Percentiles rank a stretch among this genome's conserved stretches.
Conservation (phyloP, 2,329 filamentous ascomycete species). For the Cytospora piceicola region DNA sequence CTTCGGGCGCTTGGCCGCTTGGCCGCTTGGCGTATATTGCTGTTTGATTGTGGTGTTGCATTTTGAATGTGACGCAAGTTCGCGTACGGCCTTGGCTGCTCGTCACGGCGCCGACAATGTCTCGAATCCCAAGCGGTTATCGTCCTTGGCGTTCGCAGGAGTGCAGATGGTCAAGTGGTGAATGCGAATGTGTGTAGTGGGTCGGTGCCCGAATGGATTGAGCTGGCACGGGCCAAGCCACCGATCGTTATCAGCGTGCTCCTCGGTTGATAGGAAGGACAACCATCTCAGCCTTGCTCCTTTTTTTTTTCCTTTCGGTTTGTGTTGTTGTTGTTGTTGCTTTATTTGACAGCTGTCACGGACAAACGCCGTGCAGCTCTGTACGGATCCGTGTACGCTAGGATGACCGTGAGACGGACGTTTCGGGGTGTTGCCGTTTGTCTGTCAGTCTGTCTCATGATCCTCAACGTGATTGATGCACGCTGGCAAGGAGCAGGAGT, state of each 20-base stretch:
- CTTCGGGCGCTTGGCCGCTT: slow-evolving; percentile 4
- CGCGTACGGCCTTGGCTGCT: slow-evolving; percentile 18
- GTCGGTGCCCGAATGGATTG: not conserved
- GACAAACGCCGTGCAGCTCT: not conserved
- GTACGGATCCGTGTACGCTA: too few relatives aligned
- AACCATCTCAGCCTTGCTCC: not conserved
- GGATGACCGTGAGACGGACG: too few relatives aligned
- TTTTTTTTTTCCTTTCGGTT: too few relatives aligned
- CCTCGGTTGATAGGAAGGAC: not conserved
- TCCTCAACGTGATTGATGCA: not conserved
- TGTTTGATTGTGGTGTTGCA: slow-evolving; percentile 4
- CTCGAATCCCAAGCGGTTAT: slow-evolving; percentile 1
- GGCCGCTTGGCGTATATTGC: slow-evolving; percentile 24
- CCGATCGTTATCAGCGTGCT: not conserved
- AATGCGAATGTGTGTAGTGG: not conserved
- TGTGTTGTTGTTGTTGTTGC: too few relatives aligned
- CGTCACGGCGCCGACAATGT: slow-evolving; percentile 9
- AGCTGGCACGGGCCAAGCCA: not conserved
- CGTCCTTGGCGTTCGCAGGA: not conserved
- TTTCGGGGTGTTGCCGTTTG: not conserved
- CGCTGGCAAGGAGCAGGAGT: not conserved
- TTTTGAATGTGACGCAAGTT: not conserved
- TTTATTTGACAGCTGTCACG: not conserved
- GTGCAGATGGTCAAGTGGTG: not conserved
- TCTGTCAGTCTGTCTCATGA: not conserved